Base-by-base conservation (phyloP, 1,284 basidiomycete species). In the Puccinia polysora region DNA sequence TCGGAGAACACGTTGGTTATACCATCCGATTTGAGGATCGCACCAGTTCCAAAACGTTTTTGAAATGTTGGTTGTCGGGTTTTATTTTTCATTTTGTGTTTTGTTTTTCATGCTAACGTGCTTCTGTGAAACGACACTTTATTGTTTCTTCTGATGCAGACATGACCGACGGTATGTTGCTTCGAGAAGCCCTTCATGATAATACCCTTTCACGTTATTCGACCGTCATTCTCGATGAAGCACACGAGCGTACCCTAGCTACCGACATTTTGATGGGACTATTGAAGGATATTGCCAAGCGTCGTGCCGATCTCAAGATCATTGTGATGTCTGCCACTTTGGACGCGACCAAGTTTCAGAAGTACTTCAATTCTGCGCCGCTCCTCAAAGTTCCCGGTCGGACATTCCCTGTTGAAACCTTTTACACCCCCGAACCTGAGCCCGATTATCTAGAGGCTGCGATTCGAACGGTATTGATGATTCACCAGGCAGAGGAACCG, bases 251-350 rank as follows among this genome's bases (percentile, higher is more conserved):
- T 75, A 98, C 96, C 0, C 85, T 98, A 30, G 92, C 96, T 0
- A 98, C 96, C 40, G 96, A 99, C 81, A 94, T 98, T 76, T 88
- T 99, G 59, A 97, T 99, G 91, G 94, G 95, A 75, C 84, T 97
- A 15, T 78, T 86, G 28, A 86, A 86, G 78, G 84, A 85, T 74
- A 86, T 98, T 18, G 89, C 89, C 1, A 88, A 87, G 78, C 85
- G 86, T 74, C 87, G 96, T 50, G 77, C 86, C 0, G 95, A 97
- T 79, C 86, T 99, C 76, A 98, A 97, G 82, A 88, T 98, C 78
- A 93, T 99, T 74, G 84, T 99, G 83, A 98, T 98, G 96, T 93
- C 90, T 52, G 96, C 96, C 40, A 99, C 96, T 0, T 87, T 99
- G 38, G 95, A 98, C 78, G 91, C 95, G 0, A 84, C 89, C 78